These are phyloP conservation scores for Arabidopsis hybrid DNA, from an alignment of 441 rosid species.

Conservation along the genomic window DNA sequence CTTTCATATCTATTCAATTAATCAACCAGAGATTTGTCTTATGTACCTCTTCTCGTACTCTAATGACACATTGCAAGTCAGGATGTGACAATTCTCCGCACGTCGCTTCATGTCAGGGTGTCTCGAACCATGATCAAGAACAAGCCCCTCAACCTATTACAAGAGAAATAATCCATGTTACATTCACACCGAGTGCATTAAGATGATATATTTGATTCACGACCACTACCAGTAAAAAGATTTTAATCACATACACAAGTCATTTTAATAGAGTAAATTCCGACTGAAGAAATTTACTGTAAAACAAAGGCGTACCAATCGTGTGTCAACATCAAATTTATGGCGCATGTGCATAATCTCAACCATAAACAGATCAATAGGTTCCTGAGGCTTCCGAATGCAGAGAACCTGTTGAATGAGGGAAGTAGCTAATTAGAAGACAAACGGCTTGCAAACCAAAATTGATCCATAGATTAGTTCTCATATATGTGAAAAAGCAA, in stretches of 20 bases:
- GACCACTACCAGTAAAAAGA: neutral
- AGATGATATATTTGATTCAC: neutral
- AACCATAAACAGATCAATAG: conserved; percentile 94
- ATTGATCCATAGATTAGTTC: conserved; percentile 7
- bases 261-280: neutral
- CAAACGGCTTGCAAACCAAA: neutral
- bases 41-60: conserved; percentile 95
- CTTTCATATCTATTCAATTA: conserved; percentile 14
- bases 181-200: conserved; percentile 1
- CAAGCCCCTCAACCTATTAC: conserved; percentile 91
- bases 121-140: conserved; percentile 97
- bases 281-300: neutral
- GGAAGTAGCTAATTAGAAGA: too few species aligned
- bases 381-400: conserved; percentile 82
- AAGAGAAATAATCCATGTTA: conserved; percentile 8
- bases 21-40: neutral
- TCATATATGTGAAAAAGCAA: neutral
- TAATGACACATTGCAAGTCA: conserved; percentile 95
- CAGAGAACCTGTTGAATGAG: conserved; percentile 72
- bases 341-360: conserved; percentile 99
- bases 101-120: conserved; percentile 99
- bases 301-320: conserved; percentile 58
- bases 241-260: neutral
- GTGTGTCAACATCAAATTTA: conserved; percentile 93
- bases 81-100: conserved; percentile 91